Base-by-base conservation (phyloP, 2,329 filamentous ascomycete species). In the Nemania abortiva region DNA sequence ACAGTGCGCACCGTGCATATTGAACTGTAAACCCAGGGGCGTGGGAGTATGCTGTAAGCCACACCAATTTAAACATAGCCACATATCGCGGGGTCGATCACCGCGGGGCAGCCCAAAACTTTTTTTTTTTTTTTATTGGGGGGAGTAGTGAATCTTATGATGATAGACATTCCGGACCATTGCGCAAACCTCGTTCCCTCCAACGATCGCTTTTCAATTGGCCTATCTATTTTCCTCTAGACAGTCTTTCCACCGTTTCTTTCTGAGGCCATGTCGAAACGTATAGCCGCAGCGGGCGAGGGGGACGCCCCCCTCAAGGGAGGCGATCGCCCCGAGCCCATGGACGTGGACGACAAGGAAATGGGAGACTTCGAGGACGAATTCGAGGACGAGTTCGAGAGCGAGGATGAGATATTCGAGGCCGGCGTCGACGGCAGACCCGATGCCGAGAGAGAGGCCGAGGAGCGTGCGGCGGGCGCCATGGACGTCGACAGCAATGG, bases 341-440 rank as follows among this genome's bases (percentile, higher is more conserved):
- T 89, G 86, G 92, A 91, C 68, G 86, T 92, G 0, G 87, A 88
- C 74, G 79, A 83, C 72, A 84, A 84, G 77, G 89, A 89, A 29
- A 90, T 91, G 85, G 89, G 89, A 78, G 92, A 98, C 74, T 98
- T 97, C 72, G 96, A 97, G 78, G 96, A 98, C 82, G 95, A 98
- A 78, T 98, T 95, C 74, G 93, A 95, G 81, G 93, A 95, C 77
- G 93, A 95, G 78, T 95, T 92, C 74, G 95, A 98, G 85, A 97
- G 85, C 77, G 87, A 89, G 72, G 95, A 98, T 80, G 95, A 98
- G 81, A 93, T 98, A 61, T 83, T 98, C 69, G 95, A 98, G 83
- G 95, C 96, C 4, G 95, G 95, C 70, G 94, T 98, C 13, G 95
- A 98, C 79, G 95, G 95, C 20, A 85, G 94, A 72, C 95, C 95